A percentile compares a stretch with the other conserved stretches of the same genome.
These are phyloP conservation scores for Polyporus tsugae DNA, from an alignment of 1,284 basidiomycete genomes.

Conservation along the genomic window DNA sequence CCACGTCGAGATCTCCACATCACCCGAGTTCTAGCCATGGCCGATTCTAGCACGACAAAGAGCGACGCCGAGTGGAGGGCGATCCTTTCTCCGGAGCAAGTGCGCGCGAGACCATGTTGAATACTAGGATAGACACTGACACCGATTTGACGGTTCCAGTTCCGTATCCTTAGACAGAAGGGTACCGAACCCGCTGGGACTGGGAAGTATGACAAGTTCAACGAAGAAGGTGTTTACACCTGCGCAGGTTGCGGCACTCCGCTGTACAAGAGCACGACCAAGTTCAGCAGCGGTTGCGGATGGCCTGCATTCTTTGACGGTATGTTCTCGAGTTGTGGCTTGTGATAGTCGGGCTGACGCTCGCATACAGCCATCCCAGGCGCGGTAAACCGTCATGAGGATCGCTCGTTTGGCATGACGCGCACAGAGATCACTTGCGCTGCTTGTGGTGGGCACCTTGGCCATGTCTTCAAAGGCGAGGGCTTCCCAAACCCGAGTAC, in stretches of 20 bases:
- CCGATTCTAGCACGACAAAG: constrained; percentile 51
- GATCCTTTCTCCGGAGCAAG: constrained; percentile 85
- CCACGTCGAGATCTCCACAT: constrained; percentile 16
- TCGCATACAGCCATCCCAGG: constrained; percentile 79
- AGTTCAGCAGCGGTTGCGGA: constrained; percentile 94
- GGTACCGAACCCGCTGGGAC: constrained; percentile 86
- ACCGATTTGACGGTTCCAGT: constrained; percentile 55
- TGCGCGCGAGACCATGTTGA: constrained; percentile 39
- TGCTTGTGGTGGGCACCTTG: constrained; percentile 90
- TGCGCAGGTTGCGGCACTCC: constrained; percentile 78
- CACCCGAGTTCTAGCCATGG: constrained; percentile 25
- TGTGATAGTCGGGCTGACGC: neutral
- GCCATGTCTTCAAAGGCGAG: constrained; percentile 95
- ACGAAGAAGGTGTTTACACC: constrained; percentile 72
- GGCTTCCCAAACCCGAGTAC: constrained; percentile 78
- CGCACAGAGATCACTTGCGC: constrained; percentile 84
- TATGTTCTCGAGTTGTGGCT: constrained; percentile 36
- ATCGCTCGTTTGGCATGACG: constrained; percentile 60
- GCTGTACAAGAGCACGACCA: constrained; percentile 88
- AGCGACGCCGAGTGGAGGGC: constrained; percentile 89
- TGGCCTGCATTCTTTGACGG: constrained; percentile 99
- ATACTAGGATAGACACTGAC: neutral
- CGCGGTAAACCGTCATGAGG: constrained; percentile 81
- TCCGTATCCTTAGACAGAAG: constrained; percentile 86
- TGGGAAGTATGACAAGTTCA: constrained; percentile 80